Conservation (phyloP, 192 early-diverging fungal species). For the Backusella macrospora region DNA sequence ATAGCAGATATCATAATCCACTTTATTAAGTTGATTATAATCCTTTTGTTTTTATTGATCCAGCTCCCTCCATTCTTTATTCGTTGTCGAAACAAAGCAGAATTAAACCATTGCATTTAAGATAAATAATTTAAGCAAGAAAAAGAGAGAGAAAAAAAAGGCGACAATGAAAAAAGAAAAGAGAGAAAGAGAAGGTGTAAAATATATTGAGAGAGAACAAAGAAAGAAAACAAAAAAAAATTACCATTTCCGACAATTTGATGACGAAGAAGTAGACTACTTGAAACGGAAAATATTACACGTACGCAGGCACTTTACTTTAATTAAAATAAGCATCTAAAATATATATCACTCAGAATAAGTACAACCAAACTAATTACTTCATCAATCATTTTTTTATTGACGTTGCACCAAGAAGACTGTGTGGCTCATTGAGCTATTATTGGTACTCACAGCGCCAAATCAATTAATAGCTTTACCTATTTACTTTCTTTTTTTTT, state of each 20-base stretch:
- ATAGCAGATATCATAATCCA: not conserved
- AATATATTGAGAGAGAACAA: slow-evolving; percentile 5
- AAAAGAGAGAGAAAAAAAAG: slow-evolving; percentile 8
- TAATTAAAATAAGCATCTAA: too few species aligned
- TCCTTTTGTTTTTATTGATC: slow-evolving; percentile 11
- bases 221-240: not conserved
- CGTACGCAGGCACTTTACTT: too few species aligned
- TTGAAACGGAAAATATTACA: too few species aligned
- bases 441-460: too few species aligned
- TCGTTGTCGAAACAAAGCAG: not conserved
- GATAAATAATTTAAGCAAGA: not conserved
- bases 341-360: too few species aligned
- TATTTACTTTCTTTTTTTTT: too few species aligned
- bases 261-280: too few species aligned
- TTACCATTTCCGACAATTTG: not conserved
- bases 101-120: slow-evolving; percentile 12
- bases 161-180: slow-evolving; percentile 2
- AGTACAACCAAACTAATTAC: too few species aligned
- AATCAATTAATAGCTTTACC: too few species aligned
- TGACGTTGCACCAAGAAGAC: too few species aligned
- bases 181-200: not conserved
- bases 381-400: too few species aligned
- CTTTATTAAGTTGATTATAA: slow-evolving; percentile 5
- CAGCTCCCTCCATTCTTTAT: not conserved
- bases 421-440: too few species aligned